Conservation (phyloP, 2,329 filamentous ascomycete species). For the Exophiala aquamarina region DNA sequence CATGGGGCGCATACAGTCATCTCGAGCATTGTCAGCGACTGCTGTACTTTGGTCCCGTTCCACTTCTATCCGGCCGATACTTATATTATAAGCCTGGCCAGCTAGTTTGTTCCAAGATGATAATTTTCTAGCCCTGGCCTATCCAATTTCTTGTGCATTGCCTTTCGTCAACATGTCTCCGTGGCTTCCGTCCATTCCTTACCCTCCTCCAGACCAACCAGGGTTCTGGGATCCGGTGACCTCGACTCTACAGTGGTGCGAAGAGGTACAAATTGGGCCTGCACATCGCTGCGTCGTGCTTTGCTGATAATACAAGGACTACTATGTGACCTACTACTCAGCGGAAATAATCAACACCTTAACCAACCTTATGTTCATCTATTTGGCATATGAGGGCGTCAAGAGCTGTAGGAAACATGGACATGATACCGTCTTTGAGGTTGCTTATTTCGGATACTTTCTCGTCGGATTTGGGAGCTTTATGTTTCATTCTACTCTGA, state of each 20-base stretch:
- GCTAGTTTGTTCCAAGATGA: no score
- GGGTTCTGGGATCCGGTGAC: conserved; percentile 71
- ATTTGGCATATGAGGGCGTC: conserved; percentile 73
- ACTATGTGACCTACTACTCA: conserved; percentile 71
- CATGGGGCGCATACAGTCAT: no score
- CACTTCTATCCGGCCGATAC: no score
- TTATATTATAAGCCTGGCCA: no score
- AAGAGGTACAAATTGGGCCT: conserved; percentile 59
- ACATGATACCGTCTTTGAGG: conserved; percentile 73
- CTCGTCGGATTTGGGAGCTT: conserved; percentile 63
- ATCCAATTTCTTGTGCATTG: no score
- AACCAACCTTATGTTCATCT: conserved; percentile 81
- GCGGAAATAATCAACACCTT: conserved; percentile 78
- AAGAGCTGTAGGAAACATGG: conserved; percentile 68
- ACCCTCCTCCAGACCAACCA: conserved; percentile 49
- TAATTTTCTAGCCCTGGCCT: no score
- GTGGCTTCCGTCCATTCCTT: conserved; percentile 46
- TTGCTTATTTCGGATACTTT: conserved; percentile 64
- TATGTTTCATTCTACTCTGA: conserved; percentile 63
- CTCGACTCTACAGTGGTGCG: conserved; percentile 75
- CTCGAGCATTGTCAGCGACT: no score
- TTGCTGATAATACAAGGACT: conserved; percentile 54
- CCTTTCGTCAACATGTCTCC: conserved; percentile 32
- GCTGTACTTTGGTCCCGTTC: no score
- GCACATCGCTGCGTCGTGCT: not conserved